Conservation (phyloP, 208 protist genomes). For the Trypanosoma vivax region DNA sequence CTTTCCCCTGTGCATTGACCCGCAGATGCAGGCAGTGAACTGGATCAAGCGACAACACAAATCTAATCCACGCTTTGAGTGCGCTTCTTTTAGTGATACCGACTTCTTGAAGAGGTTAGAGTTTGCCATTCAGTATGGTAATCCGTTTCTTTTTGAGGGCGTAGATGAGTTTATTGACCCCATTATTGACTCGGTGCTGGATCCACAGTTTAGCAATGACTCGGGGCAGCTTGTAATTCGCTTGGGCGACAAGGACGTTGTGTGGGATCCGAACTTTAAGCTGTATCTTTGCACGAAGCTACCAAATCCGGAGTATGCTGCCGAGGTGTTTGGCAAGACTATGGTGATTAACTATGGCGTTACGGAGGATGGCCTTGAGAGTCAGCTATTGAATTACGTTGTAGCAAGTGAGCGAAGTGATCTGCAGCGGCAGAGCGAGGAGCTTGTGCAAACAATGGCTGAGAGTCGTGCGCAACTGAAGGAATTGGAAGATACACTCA, state of each 20-base stretch:
- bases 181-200: conserved; percentile 97
- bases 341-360: conserved; percentile 99
- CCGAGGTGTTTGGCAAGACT: conserved; percentile 96
- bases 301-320: conserved; percentile 97
- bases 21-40: conserved; percentile 97
- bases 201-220: conserved; percentile 92
- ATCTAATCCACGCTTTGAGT: conserved; percentile 88
- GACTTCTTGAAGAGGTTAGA: conserved; percentile 98
- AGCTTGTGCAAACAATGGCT: conserved; percentile 96
- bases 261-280: conserved; percentile 97
- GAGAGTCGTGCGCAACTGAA: conserved; percentile 96
- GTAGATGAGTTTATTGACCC: conserved; percentile 99
- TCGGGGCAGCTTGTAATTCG: conserved; percentile 85
- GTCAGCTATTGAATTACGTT: conserved; percentile 98
- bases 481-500: conserved; percentile 97
- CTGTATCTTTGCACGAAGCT: conserved; percentile 98
- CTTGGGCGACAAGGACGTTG: conserved; percentile 95
- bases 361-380: conserved; percentile 96
- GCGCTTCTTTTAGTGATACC: conserved; percentile 93
- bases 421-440: conserved; percentile 92
- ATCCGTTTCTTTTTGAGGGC: conserved; percentile 97
- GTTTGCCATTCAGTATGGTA: conserved; percentile 96
- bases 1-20: conserved; percentile 98
- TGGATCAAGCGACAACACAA: conserved; percentile 98
- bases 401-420: conserved; percentile 96